Percentiles rank a stretch among this genome's conserved stretches.
Conservation (phyloP, 805 yeast genomes). For the Teunomyces lycoperdinae region DNA sequence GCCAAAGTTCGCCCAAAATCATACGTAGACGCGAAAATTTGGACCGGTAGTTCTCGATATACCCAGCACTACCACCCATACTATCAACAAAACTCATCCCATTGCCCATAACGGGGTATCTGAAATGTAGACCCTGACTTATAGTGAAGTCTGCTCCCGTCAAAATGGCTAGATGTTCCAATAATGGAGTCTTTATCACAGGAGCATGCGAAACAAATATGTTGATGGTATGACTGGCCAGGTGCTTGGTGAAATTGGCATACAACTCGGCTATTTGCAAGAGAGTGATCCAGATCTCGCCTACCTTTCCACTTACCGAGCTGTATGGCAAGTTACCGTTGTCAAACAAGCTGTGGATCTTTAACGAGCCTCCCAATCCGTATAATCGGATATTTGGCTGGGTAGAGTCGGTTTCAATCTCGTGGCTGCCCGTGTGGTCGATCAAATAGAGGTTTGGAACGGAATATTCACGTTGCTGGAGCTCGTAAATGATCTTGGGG, state of each 20-base stretch:
- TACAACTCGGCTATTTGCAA: constrained; percentile 66
- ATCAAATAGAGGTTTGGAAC: constrained; percentile 59
- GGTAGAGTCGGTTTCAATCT: constrained; percentile 37
- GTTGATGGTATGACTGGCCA: constrained; percentile 44
- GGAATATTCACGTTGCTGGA: constrained; percentile 50
- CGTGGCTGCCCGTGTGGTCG: constrained; percentile 53
- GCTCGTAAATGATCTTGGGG: constrained; percentile 60
- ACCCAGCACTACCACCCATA: constrained; percentile 33
- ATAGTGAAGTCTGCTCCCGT: constrained; percentile 71
- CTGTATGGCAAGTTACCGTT: constrained; percentile 19
- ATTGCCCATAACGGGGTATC: constrained; percentile 67
- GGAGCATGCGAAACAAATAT: constrained; percentile 68
- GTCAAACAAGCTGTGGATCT: constrained; percentile 65
- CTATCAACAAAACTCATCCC: constrained; percentile 62
- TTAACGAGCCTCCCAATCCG: constrained; percentile 72
- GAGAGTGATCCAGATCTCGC: constrained; percentile 72
- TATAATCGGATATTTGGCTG: constrained; percentile 49
- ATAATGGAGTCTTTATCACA: constrained; percentile 64
- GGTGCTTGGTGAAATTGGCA: constrained; percentile 12
- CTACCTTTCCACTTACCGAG: constrained; percentile 31
- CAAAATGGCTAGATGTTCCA: constrained; percentile 64
- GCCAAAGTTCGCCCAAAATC: constrained; percentile 64
- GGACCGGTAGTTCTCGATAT: constrained; percentile 56
- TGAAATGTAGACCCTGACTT: constrained; percentile 69
- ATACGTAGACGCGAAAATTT: constrained; percentile 61